Evolutionary conservation across 1,284 basidiomycete genomes (phyloP), one percentile per base, ranked within the genome.

Genomic region (Cutaneotrichosporon daszewskae): DNA sequence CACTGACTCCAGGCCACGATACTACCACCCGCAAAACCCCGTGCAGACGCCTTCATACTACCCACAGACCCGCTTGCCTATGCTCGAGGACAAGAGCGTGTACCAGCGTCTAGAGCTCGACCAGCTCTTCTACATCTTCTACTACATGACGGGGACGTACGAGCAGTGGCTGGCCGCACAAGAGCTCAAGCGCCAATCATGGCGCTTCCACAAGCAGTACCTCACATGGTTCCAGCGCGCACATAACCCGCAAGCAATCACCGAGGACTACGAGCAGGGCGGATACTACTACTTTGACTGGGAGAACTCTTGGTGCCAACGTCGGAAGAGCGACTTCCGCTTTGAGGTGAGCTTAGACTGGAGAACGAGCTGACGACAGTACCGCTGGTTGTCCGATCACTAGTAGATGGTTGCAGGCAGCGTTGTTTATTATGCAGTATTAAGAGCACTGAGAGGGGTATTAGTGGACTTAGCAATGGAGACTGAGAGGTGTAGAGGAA

Each of bases 171-270:
- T 97, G 38, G 94, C 95, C 1, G 95, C 95, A 7, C 89, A 89
- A 65, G 95, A 98, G 73, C 76, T 99, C 52, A 98, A 98, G 74
- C 82, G 87, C 49, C 94, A 97, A 70, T 92, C 88, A 45, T 99
- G 95, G 95, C 83, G 95, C 43, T 99, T 98, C 78, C 95, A 98
- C 71, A 89, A 96, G 58, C 97, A 98, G 74, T 99, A 97, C 70
- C 74, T 98, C 51, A 99, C 95, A 28, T 99, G 95, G 95, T 99
- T 99, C 81, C 95, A 98, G 72, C 81, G 95, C 41, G 90, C 96
- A 64, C 92, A 89, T 18, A 92, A 98, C 68, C 95, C 95, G n/a
- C 90, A 95, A 67, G 90, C 89, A 4, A 97, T 99, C 68, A 98
- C 95, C 36, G 94, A 97, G 62, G 95, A 98, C 71, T 99, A 97